Conservation (phyloP, 331 rosid species). For the Stylosanthes scabra region DNA sequence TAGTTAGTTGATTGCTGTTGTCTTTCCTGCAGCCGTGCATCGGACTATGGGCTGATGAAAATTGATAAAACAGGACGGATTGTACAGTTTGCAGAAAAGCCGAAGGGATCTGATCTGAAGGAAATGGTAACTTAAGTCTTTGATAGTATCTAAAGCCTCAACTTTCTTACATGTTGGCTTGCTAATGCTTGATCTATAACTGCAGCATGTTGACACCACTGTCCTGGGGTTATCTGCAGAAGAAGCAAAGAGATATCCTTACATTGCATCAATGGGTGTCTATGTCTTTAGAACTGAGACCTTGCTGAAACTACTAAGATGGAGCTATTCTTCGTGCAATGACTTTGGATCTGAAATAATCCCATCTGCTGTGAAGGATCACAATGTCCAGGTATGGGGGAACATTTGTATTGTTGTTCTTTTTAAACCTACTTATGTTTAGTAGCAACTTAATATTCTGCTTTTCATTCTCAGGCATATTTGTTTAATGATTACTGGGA, state of each 20-base stretch:
- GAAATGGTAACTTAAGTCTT: constrained; percentile 65
- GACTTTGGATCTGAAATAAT: constrained; percentile 96
- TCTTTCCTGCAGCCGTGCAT: constrained; percentile 77
- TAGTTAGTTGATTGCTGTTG: constrained; percentile 25
- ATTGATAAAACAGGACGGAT: constrained; percentile 73
- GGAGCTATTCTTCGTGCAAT: constrained; percentile 69
- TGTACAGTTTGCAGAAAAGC: constrained; percentile 85
- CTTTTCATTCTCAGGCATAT: constrained; percentile 65
- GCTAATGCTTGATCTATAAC: constrained; percentile 30
- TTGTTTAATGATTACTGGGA: constrained; percentile 97
- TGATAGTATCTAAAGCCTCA: constrained; percentile 19
- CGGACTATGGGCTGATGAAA: constrained; percentile 93
- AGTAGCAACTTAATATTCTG: constrained; percentile 7
- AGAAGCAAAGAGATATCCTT: constrained; percentile 70
- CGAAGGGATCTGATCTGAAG: constrained; percentile 83
- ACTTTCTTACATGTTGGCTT: constrained; percentile 19
- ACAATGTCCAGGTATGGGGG: constrained; percentile 86
- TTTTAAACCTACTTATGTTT: neutral
- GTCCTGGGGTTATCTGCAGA: constrained; percentile 76
- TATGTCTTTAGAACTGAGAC: constrained; percentile 81
- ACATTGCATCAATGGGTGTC: constrained; percentile 96
- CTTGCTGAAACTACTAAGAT: constrained; percentile 69
- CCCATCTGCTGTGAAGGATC: constrained; percentile 79
- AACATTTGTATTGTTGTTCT: constrained; percentile 11
- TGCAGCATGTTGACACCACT: constrained; percentile 89